Conservation (phyloP, 371 early-diverging fungal species). For the Mortierella sp. region DNA sequence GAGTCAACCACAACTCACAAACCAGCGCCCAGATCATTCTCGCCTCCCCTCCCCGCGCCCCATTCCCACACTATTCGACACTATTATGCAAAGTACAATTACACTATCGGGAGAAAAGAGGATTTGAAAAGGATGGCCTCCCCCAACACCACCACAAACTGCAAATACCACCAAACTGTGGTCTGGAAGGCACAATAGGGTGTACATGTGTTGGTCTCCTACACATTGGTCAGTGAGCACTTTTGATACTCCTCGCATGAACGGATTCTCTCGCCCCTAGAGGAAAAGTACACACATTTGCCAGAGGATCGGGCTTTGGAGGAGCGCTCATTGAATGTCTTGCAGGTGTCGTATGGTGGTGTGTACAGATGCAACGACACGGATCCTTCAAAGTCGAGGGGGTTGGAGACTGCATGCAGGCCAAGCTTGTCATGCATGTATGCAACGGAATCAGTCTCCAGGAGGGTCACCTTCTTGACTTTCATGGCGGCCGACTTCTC, state of each 20-base stretch:
- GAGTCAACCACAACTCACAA: too few relatives aligned
- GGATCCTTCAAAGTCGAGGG: conserved; percentile 64
- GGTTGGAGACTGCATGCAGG: conserved; percentile 88
- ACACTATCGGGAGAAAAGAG: too few relatives aligned
- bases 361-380: conserved; percentile 94
- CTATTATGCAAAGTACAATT: too few relatives aligned
- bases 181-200: too few relatives aligned
- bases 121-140: too few relatives aligned
- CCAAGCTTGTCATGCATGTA: conserved; percentile 94
- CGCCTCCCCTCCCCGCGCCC: too few relatives aligned
- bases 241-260: conserved; percentile 47
- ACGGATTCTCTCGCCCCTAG: conserved; percentile 59
- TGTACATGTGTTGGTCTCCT: too few relatives aligned
- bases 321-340: conserved; percentile 84
- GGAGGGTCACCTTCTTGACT: conserved; percentile 58
- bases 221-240: conserved; percentile 46
- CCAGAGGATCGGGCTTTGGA: conserved; percentile 77
- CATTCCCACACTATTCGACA: too few relatives aligned
- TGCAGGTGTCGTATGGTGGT: conserved; percentile 88
- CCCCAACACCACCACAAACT: neutral
- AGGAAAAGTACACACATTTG: conserved; percentile 75
- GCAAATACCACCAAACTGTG: neutral
- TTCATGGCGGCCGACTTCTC: conserved; percentile 37
- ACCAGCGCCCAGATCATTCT: too few relatives aligned
- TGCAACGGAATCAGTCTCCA: conserved; percentile 76